A percentile compares a stretch with the other conserved stretches of the same genome.
Conservation (phyloP, 2,329 filamentous ascomycete species). For the Monilinia fructigena region DNA sequence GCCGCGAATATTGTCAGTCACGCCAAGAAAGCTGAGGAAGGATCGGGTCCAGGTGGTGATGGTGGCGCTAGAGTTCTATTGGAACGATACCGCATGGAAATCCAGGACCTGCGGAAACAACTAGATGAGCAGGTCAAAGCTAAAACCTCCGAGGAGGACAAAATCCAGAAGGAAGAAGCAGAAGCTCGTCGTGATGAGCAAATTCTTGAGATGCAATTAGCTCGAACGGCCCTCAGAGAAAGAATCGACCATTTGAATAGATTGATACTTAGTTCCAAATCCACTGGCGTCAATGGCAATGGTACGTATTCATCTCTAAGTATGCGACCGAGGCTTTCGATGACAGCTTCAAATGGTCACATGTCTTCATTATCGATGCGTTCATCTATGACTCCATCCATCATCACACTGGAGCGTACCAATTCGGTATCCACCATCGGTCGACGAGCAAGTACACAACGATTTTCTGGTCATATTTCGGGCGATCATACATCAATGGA, state of each 20-base stretch:
- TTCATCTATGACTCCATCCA: slow-evolving; percentile 69
- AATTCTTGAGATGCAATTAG: slow-evolving; percentile 97
- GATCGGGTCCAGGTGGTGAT: slow-evolving; percentile 75
- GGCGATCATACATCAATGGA: slow-evolving; percentile 41
- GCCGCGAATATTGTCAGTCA: slow-evolving; percentile 98
- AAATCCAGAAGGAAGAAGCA: slow-evolving; percentile 73
- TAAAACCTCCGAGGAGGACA: slow-evolving; percentile 67
- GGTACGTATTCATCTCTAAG: slow-evolving; percentile 69
- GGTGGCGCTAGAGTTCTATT: slow-evolving; percentile 82
- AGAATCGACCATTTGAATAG: slow-evolving; percentile 96
- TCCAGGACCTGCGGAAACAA: slow-evolving; percentile 74
- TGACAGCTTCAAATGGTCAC: slow-evolving; percentile 42
- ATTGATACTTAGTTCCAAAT: slow-evolving; percentile 92
- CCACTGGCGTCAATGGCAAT: slow-evolving; percentile 83
- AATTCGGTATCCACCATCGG: slow-evolving; percentile 49
- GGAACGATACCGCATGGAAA: slow-evolving; percentile 83
- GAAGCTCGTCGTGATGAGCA: slow-evolving; percentile 91
- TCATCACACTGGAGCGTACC: slow-evolving; percentile 56
- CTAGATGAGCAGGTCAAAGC: slow-evolving; percentile 78
- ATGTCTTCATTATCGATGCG: slow-evolving; percentile 56
- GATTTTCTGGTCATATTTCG: slow-evolving; percentile 29
- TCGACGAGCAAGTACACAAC: slow-evolving; percentile 31
- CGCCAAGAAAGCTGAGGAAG: slow-evolving; percentile 87
- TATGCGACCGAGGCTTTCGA: slow-evolving; percentile 61
- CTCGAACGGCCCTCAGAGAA: slow-evolving; percentile 92